Evolutionary conservation across 305 asterid genomes (phyloP), one percentile per base, ranked within the genome.

Genomic region (Nicotiana rustica): DNA sequence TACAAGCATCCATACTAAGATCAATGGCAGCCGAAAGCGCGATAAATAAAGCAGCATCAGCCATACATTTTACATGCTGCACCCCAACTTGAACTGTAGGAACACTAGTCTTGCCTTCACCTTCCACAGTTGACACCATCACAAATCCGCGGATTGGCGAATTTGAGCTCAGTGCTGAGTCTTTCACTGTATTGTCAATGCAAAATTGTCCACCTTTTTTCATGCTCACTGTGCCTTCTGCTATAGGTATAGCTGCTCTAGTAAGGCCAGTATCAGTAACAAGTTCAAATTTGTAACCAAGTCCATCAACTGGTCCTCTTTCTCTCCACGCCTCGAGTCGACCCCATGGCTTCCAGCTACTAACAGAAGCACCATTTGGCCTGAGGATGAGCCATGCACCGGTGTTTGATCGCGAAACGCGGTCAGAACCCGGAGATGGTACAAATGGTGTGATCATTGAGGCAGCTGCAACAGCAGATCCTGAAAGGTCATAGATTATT

Each of bases 311-410:
- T 0, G 90, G 84, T 0, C 97, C 97, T 44, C 98, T 80, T 86
- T 95, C 98, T 0, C 98, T 90, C 98, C 98, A 95, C 0, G 98
- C 98, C 89, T 93, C 96, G 1, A 95, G 94, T 0, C 97, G 93
- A 9, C 98, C 98, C 98, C 98, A 95, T 1, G 97, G 97, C 85
- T 95, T 95, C 98, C 98, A 93, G 82, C 94, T 91, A 19, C 95
- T 88, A 19, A 89, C 87, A 4, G 91, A 90, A 21, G 85, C 86
- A 0, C 97, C 96, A 14, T 89, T 90, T 10, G 98, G 97, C 15
- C 92, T 80, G 59, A 95, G 92, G 87, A 95, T 92, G 73, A 95
- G 95, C 98, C 98, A 95, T 0, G 97, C 97, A 3, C 98, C 97
- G 0, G 98, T 92, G 31, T 93, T 95, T 1, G 98, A 90, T 10